phyloP scores from a whole-genome alignment of 1,284 basidiomycete genomes.

The Sporisorium exsertum region DNA sequence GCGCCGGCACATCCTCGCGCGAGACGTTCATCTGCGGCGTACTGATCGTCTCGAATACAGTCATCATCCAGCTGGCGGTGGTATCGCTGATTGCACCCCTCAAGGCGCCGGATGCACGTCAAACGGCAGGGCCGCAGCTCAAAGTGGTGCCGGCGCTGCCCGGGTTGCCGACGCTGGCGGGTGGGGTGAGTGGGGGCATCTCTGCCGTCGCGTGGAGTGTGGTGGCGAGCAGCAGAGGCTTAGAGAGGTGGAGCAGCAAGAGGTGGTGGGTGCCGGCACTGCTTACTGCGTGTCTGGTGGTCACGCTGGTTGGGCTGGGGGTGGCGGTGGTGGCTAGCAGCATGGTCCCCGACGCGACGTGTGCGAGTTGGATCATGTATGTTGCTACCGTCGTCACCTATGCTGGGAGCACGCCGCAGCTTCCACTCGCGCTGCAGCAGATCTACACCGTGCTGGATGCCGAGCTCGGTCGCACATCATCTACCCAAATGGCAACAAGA shows the following conservation, averaged over 20 bases:
- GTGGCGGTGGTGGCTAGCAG: conserved; percentile 17
- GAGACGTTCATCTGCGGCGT: conserved; percentile 38
- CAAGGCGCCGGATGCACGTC: neutral
- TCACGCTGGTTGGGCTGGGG: conserved; percentile 14
- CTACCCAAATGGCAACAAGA: too few relatives aligned
- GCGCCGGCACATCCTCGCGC: conserved; percentile 31
- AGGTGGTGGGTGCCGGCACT: conserved; percentile 27
- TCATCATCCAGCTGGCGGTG: conserved; percentile 28
- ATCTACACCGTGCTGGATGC: conserved; percentile 25
- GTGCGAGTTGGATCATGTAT: conserved; percentile 24
- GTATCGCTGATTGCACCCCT: conserved; percentile 24
- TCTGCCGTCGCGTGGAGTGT: conserved; percentile 12
- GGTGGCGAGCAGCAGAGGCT: conserved; percentile 5
- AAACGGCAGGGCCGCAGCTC: neutral
- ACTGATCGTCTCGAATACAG: conserved; percentile 28
- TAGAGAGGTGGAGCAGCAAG: neutral
- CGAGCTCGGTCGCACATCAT: conserved; percentile 16
- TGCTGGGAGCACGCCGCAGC: conserved; percentile 24
- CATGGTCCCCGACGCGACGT: conserved; percentile 11
- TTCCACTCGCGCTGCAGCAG: conserved; percentile 32
- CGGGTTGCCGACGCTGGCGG: conserved; percentile 25
- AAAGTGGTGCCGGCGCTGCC: conserved; percentile 17
- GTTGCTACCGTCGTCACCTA: conserved; percentile 14
- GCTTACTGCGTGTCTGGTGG: conserved; percentile 12
- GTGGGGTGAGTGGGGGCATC: conserved; percentile 16